phyloP scores from a whole-genome alignment of 345 rosid genomes.

The Murraya paniculata region DNA sequence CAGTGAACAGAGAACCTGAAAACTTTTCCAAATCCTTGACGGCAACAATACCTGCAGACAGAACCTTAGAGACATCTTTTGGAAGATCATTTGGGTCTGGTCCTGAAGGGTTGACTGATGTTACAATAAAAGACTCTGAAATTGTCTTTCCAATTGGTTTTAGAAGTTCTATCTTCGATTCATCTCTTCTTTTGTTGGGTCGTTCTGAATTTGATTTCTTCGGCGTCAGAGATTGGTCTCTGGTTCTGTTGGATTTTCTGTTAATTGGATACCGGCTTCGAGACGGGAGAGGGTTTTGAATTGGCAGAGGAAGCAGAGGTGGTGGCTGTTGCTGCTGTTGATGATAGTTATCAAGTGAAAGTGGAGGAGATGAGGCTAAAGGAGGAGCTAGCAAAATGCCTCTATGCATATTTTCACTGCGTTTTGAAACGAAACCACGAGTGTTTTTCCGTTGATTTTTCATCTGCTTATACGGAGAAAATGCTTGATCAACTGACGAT shows the following conservation, averaged over 20 bases:
- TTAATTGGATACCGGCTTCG: slow-evolving; percentile 20
- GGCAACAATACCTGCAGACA: slow-evolving; percentile 8
- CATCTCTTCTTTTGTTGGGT: slow-evolving; percentile 3
- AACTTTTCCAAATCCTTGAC: slow-evolving; percentile 22
- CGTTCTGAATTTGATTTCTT: slow-evolving; percentile 35
- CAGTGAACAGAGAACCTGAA: slow-evolving; percentile 34
- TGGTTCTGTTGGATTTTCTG: slow-evolving; percentile 22
- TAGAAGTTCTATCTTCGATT: not conserved
- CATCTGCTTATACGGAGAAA: slow-evolving; percentile 37
- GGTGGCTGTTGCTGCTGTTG: slow-evolving; percentile 31
- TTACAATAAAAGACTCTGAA: not conserved
- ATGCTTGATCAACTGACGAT: slow-evolving; percentile 32
- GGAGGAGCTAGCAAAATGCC: slow-evolving; percentile 33
- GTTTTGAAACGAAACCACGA: slow-evolving; percentile 31
- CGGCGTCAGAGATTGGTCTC: slow-evolving; percentile 37
- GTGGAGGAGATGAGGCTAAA: slow-evolving; percentile 26
- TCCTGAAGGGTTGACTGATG: slow-evolving; percentile 28
- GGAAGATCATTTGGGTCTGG: slow-evolving; percentile 55
- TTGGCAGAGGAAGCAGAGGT: slow-evolving; percentile 70
- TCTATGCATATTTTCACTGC: slow-evolving; percentile 42
- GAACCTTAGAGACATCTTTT: slow-evolving; percentile 25
- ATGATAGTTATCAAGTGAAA: slow-evolving; percentile 10
- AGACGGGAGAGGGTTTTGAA: slow-evolving; percentile 38
- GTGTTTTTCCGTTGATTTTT: slow-evolving; percentile 36
- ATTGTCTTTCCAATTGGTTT: slow-evolving; percentile 2